These are phyloP conservation scores for Tuber calosporum DNA, from an alignment of 495 filamentous ascomycete genomes.

Conservation along the genomic window DNA sequence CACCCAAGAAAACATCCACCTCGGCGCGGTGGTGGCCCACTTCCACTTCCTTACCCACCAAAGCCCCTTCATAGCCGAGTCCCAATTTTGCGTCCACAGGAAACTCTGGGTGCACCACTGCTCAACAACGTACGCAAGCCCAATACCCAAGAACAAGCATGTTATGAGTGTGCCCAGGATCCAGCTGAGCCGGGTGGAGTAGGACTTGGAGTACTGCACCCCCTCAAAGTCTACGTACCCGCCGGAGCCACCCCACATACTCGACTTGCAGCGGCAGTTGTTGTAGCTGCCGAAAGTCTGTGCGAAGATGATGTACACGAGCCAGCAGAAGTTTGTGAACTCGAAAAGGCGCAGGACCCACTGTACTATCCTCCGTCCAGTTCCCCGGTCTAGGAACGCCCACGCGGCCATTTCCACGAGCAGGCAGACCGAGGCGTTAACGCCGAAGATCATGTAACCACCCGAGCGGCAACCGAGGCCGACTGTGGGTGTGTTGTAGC, in stretches of 20 bases:
- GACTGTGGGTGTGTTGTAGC: slow-evolving; percentile 47
- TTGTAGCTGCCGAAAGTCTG: slow-evolving; percentile 27
- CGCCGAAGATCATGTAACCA: slow-evolving; percentile 46
- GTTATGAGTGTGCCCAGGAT: slow-evolving; percentile 12
- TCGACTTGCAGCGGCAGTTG: slow-evolving; percentile 18
- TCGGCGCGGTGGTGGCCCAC: slow-evolving; percentile 13
- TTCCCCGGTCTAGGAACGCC: background rate
- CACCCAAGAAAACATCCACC: background rate
- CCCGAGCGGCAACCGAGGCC: slow-evolving; percentile 50
- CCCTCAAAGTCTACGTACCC: slow-evolving; percentile 28
- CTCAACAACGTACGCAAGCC: slow-evolving; percentile 20
- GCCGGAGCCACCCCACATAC: slow-evolving; percentile 13
- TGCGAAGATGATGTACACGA: slow-evolving; percentile 18
- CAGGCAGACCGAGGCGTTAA: slow-evolving; percentile 40
- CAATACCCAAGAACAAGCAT: slow-evolving; percentile 7
- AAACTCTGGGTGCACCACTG: slow-evolving; percentile 31
- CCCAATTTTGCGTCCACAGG: slow-evolving; percentile 24
- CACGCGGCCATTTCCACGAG: slow-evolving; percentile 28
- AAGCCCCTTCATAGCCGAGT: slow-evolving; percentile 14
- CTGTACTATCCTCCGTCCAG: background rate
- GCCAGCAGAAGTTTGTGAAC: slow-evolving; percentile 20
- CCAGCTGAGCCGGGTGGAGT: slow-evolving; percentile 5
- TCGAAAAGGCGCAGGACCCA: slow-evolving; percentile 12
- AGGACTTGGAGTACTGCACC: slow-evolving; percentile 4
- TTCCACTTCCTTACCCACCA: slow-evolving; percentile 19